These are phyloP conservation scores for Epichloe festucae DNA, from an alignment of 2,329 filamentous ascomycete species.

Conservation along the genomic window DNA sequence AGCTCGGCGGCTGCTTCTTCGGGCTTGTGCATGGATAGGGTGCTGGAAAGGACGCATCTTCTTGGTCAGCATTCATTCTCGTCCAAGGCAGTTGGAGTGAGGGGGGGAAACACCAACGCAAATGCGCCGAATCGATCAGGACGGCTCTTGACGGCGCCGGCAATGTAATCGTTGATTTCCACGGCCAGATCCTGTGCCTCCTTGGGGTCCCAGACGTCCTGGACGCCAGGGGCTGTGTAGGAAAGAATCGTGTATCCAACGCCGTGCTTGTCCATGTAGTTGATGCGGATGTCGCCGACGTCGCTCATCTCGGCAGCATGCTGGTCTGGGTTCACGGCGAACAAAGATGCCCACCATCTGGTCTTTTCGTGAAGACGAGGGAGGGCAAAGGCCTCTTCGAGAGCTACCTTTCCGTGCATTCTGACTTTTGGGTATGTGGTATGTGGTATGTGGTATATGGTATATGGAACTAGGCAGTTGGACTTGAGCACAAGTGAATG, in stretches of 20 bases:
- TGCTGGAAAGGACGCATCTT: constrained; percentile 12
- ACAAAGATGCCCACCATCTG: constrained; percentile 47
- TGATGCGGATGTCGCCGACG: constrained; percentile 26
- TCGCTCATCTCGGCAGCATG: constrained; percentile 41
- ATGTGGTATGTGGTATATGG: no score
- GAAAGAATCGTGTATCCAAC: constrained; percentile 36
- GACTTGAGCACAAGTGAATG: no score
- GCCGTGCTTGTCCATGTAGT: constrained; percentile 31
- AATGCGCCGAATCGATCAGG: constrained; percentile 33
- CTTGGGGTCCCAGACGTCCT: constrained; percentile 29
- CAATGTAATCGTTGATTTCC: constrained; percentile 29
- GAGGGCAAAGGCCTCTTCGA: constrained; percentile 50
- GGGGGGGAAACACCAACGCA: constrained; percentile 18
- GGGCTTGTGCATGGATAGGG: constrained; percentile 40
- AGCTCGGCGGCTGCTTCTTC: constrained; percentile 36
- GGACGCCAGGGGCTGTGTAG: constrained; percentile 34
- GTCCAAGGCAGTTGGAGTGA: no score
- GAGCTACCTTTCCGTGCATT: constrained; percentile 48
- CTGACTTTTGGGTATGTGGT: not conserved
- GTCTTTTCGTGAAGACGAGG: constrained; percentile 46
- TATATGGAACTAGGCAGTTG: no score
- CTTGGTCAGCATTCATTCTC: not conserved
- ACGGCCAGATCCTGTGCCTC: constrained; percentile 28
- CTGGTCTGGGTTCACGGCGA: constrained; percentile 44
- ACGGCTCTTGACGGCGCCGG: constrained; percentile 23